These are phyloP conservation scores for Neurospora sp. DNA, from an alignment of 495 filamentous ascomycete genomes.

Conservation along the genomic window DNA sequence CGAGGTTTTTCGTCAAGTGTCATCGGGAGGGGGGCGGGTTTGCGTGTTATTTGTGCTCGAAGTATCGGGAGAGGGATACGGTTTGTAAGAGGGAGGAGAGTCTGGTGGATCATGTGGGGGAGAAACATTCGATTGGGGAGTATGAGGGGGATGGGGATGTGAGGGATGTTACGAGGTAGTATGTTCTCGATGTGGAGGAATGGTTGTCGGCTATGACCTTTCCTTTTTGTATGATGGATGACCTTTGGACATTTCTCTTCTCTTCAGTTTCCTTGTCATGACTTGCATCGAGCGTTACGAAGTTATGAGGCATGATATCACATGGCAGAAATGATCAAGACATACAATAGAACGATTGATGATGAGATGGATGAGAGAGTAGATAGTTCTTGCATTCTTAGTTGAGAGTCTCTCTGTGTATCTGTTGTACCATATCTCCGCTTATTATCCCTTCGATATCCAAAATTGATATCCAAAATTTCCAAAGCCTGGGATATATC, in stretches of 20 bases:
- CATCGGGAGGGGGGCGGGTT: slow-evolving; percentile 21
- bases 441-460: background rate
- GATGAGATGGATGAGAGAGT: background rate
- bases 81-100: slow-evolving; percentile 15
- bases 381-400: background rate
- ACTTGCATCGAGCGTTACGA: background rate
- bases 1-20: slow-evolving; percentile 26
- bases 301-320: background rate
- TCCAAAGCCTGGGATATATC: background rate
- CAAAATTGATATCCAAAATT: background rate
- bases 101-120: slow-evolving; percentile 20
- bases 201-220: too few species aligned
- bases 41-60: slow-evolving; percentile 21
- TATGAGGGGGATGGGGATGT: slow-evolving; percentile 22
- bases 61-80: slow-evolving; percentile 18
- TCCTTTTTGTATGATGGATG: too few species aligned
- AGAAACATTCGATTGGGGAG: slow-evolving; percentile 18
- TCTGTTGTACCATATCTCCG: background rate
- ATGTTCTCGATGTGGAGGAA: too few species aligned
- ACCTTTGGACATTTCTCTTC: too few species aligned
- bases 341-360: background rate
- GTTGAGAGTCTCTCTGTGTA: background rate
- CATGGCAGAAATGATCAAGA: background rate
- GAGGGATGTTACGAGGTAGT: slow-evolving; percentile 10
- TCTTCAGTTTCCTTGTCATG: background rate